These are phyloP conservation scores for Populus euphratica DNA, from an alignment of 345 rosid genomes.

Conservation along the genomic window DNA sequence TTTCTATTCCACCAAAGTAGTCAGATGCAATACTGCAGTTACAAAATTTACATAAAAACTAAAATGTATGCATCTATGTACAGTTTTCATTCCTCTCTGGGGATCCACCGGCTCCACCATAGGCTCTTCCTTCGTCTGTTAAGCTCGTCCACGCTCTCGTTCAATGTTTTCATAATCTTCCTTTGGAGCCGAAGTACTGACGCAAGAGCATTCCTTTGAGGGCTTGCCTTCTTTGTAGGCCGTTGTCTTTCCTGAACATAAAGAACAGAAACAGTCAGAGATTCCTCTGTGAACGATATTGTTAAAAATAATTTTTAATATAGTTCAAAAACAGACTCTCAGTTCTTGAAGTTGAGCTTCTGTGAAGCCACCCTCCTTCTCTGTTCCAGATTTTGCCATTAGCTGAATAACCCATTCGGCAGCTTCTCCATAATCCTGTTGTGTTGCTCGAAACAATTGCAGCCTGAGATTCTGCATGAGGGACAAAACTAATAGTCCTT, in stretches of 20 bases:
- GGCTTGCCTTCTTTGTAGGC: conserved; percentile 59
- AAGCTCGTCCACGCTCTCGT: conserved; percentile 78
- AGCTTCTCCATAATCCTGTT: conserved; percentile 86
- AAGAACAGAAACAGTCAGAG: neutral
- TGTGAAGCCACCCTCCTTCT: conserved; percentile 89
- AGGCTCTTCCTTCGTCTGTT: conserved; percentile 63
- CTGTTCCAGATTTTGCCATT: conserved; percentile 90
- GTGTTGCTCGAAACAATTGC: conserved; percentile 73
- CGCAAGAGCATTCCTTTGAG: conserved; percentile 71
- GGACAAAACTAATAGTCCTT: conserved; percentile 72
- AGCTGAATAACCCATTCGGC: conserved; percentile 67
- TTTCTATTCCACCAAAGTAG: conserved; percentile 14
- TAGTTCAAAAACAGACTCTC: conserved; percentile 41
- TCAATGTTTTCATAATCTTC: conserved; percentile 60
- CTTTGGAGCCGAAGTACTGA: conserved; percentile 73
- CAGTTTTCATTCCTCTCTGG: conserved; percentile 63
- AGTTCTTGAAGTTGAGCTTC: conserved; percentile 91
- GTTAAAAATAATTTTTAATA: neutral
- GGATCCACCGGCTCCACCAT: conserved; percentile 99
- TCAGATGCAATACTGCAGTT: neutral
- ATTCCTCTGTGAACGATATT: neutral
- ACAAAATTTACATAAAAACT: conserved; percentile 26
- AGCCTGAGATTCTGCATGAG: conserved; percentile 80
- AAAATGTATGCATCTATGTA: conserved; percentile 12
- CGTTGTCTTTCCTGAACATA: conserved; percentile 47